Evolutionary conservation across 1,284 basidiomycete genomes (phyloP).

Genomic region (Cutaneotrichosporon mucoides): DNA sequence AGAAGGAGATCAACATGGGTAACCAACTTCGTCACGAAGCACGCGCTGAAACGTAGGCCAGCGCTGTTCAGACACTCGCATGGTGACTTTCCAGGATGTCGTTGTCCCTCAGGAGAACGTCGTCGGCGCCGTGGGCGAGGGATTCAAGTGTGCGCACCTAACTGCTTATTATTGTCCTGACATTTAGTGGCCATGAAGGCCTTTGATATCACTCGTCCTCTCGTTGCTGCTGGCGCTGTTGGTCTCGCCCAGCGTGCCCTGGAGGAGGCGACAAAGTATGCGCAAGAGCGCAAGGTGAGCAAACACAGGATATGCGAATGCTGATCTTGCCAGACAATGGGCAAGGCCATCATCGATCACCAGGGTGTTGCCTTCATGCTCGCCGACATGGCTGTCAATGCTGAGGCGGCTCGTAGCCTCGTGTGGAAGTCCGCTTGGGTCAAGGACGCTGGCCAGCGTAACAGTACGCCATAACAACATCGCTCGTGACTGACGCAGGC

Average conservation of each 20-base stretch:
- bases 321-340: conserved; percentile 51
- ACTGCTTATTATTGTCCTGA: background rate
- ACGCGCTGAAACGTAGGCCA: conserved; percentile 36
- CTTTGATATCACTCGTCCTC: conserved; percentile 54
- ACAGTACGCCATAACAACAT: conserved; percentile 37
- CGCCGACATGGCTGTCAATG: conserved; percentile 57
- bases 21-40: too few species aligned
- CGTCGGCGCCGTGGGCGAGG: conserved; percentile 54
- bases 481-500: conserved; percentile 29
- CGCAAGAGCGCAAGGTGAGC: conserved; percentile 52
- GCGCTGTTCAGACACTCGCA: conserved; percentile 56
- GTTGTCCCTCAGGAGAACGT: conserved; percentile 54
- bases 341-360: conserved; percentile 56
- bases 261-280: conserved; percentile 55
- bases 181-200: conserved; percentile 52
- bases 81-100: conserved; percentile 56
- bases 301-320: background rate
- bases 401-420: conserved; percentile 52
- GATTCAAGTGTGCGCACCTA: conserved; percentile 50
- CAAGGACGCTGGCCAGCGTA: conserved; percentile 53
- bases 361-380: conserved; percentile 57
- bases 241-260: conserved; percentile 56
- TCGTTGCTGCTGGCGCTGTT: conserved; percentile 55
- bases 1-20: conserved; percentile 60
- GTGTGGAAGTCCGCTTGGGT: conserved; percentile 54